Evolutionary conservation across 768 basidiomycete genomes (phyloP), one percentile per base, ranked within the genome.

Genomic region (Epithele typhae): DNA sequence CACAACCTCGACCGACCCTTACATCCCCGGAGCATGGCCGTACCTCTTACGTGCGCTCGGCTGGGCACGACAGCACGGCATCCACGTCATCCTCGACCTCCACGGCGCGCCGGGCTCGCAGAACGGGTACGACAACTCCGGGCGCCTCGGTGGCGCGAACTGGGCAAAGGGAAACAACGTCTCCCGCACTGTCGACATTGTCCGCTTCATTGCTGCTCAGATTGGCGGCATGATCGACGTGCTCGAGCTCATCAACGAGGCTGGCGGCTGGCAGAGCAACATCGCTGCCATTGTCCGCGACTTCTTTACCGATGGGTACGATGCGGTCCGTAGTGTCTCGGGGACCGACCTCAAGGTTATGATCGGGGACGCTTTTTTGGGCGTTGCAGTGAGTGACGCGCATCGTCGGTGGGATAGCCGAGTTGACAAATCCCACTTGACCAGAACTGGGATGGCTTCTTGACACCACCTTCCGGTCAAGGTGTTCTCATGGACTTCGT

Each of bases 111-210:
- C 84, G 0, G 83, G 79, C 39, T 70, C 68, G 18, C 70, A 71
- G 61, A 70, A 72, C 49, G 84, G 85, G 3, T 87, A 79, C 62
- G 86, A 87, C 63, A 88, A 87, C 63, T 87, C 84, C 7, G 85
- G 86, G 1, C 82, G 82, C 58, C 69, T 77, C 25, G 55, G 60
- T 18, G 67, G 68, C 42, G 78, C 84, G 2, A 61, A 69, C 37
- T 89, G 83, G 82, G 82, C 74, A 1, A 46, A 52, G 18, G 51
- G 51, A 24, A 54, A 56, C 24, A 68, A 76, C 23, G 67, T 75
- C n/a, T 70, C 81, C 37, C 54, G 64, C 57, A 83, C 84, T 10
- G 64, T 87, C 9, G 77, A 84, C 54, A 76, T 79, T 12, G 64
- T 87, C 33, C 58, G 65, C 12, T 82, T 73, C 54, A 67, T 87